A percentile compares a stretch with the other conserved stretches of the same genome.
phyloP scores from a whole-genome alignment of 768 basidiomycete genomes.

The Kwoniella sp. region DNA sequence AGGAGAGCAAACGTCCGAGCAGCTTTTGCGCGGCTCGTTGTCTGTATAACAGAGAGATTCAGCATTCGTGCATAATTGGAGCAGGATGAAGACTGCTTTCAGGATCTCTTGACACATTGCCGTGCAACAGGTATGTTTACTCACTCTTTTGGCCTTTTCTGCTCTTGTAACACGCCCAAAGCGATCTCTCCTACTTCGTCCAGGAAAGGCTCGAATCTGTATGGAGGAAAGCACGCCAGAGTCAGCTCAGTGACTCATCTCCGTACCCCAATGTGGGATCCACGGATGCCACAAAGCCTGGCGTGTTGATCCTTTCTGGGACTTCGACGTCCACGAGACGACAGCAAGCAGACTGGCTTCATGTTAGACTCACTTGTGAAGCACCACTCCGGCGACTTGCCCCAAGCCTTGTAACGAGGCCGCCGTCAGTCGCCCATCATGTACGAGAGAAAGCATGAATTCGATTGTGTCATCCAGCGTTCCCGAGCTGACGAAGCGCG shows the following conservation, averaged over 20 bases:
- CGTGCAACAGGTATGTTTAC: not conserved
- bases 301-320: too few relatives aligned
- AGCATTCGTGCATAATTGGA: too few relatives aligned
- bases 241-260: too few relatives aligned
- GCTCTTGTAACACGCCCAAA: slow-evolving; percentile 19
- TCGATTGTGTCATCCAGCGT: slow-evolving; percentile 24
- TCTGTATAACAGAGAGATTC: slow-evolving; percentile 3
- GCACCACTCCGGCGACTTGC: slow-evolving; percentile 30
- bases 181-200: slow-evolving; percentile 26
- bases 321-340: not conserved
- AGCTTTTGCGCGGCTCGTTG: slow-evolving; percentile 37
- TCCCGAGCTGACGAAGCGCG: slow-evolving; percentile 18
- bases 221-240: too few relatives aligned
- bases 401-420: slow-evolving; percentile 36
- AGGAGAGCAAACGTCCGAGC: slow-evolving; percentile 30
- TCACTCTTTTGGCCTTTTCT: slow-evolving; percentile 17
- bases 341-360: not conserved
- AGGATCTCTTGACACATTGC: not conserved
- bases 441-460: slow-evolving; percentile 27
- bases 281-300: too few relatives aligned
- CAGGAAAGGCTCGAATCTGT: slow-evolving; percentile 41
- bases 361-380: slow-evolving; percentile 32
- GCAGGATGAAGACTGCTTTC: too few relatives aligned
- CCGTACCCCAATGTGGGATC: too few relatives aligned
- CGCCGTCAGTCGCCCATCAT: not conserved